Conservation (phyloP, 2,329 filamentous ascomycete genomes). For the Dactylella cylindrospora region DNA sequence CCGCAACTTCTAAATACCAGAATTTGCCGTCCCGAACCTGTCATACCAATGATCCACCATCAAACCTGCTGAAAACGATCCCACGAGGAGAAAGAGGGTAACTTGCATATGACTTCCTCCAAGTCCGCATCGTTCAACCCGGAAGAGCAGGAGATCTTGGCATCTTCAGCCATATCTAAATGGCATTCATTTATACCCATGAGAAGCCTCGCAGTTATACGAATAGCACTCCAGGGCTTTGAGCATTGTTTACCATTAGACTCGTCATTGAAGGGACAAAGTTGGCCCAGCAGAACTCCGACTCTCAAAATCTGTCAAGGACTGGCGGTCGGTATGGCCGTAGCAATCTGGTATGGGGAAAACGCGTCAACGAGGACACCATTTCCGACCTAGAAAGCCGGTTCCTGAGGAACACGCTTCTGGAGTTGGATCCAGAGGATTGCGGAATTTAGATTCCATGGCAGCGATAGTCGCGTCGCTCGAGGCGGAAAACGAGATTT, state of each 20-base stretch:
- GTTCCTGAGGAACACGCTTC: neutral
- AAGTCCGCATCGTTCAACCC: slow-evolving; percentile 17
- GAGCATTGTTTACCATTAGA: neutral
- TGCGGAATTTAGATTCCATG: slow-evolving; percentile 31
- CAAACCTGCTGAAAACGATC: slow-evolving; percentile 14
- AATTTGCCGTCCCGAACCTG: neutral
- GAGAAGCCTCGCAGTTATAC: slow-evolving; percentile 15
- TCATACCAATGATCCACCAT: slow-evolving; percentile 25
- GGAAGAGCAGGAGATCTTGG: neutral
- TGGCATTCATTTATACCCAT: neutral
- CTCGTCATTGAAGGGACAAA: neutral
- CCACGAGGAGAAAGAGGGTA: slow-evolving; percentile 4
- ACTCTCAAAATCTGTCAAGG: neutral
- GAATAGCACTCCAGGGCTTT: slow-evolving; percentile 2
- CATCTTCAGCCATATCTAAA: neutral
- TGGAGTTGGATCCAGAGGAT: slow-evolving; percentile 1
- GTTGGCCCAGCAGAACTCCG: neutral
- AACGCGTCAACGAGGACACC: slow-evolving; percentile 24
- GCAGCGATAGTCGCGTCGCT: slow-evolving; percentile 37
- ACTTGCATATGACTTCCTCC: slow-evolving; percentile 13
- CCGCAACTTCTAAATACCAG: neutral
- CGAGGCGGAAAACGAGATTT: too few species aligned
- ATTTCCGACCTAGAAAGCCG: slow-evolving; percentile 1
- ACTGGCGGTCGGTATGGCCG: slow-evolving; percentile 1
- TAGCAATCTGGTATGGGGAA: slow-evolving; percentile 2